Base-by-base conservation (phyloP, 495 filamentous ascomycete species). In the Saxophila tyrrhenica region DNA sequence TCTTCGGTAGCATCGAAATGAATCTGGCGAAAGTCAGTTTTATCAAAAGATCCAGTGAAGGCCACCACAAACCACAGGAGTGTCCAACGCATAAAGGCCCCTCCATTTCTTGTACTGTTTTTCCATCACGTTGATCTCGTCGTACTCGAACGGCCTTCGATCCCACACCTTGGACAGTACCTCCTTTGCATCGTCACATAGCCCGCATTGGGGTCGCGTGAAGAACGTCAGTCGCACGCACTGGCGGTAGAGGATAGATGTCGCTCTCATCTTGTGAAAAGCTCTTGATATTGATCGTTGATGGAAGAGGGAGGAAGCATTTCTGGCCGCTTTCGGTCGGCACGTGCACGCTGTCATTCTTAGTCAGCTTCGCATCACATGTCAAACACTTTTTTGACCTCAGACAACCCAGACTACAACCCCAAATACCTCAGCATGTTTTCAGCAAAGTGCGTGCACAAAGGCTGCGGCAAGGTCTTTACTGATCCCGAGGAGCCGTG, bases 391-490 rank as follows among this genome's bases (percentile, higher is more conserved):
- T 2, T 19, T 29, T 2, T 39, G 3, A 10, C 9, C 24, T 5
- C 3, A 7, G 19, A 25, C 25, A 44, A 32, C 17, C 44, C 29
- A 13, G 2, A 22, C 46, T 44, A 95, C 94, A 87, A 75, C 29
- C 13, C 13, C 29, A 35, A 35, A 5, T 7, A 86, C 32, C 45
- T 15, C 45, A 48, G 17, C 45, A 48, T 48, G 45, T 9, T 21
- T 8, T 8, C 41, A 25, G 45, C 79, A 84, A 96, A 94, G 73
- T 98, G 92, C 68, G 86, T 95, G 50, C 94, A 96, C 71, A 91
- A 94, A 70, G 86, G 89, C 61, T 98, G 92, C 69, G 87, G 84
- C 63, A 99, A 95, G 75, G 66, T 73, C 24, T 98, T 88, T 71
- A 80, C 80, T 48, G 85, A 97, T 68, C 70, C 80, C 3, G 80